Conservation (phyloP, 2,329 filamentous ascomycete species). For the Capronia americana region DNA sequence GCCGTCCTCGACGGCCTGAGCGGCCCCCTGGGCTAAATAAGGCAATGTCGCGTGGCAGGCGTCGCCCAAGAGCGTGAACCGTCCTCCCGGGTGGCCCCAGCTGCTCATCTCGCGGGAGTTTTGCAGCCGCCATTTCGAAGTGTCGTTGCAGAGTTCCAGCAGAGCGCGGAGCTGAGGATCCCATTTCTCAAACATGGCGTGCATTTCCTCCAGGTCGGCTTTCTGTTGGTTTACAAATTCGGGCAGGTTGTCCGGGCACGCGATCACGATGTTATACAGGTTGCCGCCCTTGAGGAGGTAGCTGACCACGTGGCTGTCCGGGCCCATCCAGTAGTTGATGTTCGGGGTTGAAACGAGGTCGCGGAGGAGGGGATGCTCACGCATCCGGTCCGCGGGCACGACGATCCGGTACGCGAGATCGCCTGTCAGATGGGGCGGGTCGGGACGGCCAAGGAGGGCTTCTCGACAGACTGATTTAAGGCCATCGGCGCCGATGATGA, state of each 20-base stretch:
- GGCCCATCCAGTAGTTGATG: constrained; percentile 63
- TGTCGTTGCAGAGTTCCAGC: constrained; percentile 36
- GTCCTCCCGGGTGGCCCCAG: constrained; percentile 31
- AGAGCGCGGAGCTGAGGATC: constrained; percentile 43
- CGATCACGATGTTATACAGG: constrained; percentile 56
- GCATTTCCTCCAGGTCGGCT: constrained; percentile 44
- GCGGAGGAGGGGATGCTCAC: constrained; percentile 54
- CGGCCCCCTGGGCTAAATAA: constrained; percentile 45
- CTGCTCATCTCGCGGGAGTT: constrained; percentile 29
- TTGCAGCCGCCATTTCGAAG: constrained; percentile 38
- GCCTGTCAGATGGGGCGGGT: constrained; percentile 59
- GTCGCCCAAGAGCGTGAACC: constrained; percentile 50
- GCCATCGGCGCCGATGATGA: constrained; percentile 59
- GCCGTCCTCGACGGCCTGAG: constrained; percentile 44
- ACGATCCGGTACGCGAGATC: constrained; percentile 64
- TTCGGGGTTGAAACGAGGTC: constrained; percentile 55
- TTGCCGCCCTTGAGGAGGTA: constrained; percentile 55
- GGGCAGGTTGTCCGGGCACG: constrained; percentile 56
- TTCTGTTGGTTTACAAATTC: constrained; percentile 39
- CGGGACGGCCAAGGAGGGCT: constrained; percentile 50
- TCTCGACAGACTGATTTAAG: constrained; percentile 55
- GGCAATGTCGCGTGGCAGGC: constrained; percentile 55
- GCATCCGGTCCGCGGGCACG: constrained; percentile 56
- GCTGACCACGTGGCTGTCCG: constrained; percentile 57
- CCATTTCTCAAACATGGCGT: constrained; percentile 43